Percentiles rank a stretch among this genome's conserved stretches.
Evolutionary conservation across 257 asterid species (phyloP).

Genomic region (Sherardia arvensis): DNA sequence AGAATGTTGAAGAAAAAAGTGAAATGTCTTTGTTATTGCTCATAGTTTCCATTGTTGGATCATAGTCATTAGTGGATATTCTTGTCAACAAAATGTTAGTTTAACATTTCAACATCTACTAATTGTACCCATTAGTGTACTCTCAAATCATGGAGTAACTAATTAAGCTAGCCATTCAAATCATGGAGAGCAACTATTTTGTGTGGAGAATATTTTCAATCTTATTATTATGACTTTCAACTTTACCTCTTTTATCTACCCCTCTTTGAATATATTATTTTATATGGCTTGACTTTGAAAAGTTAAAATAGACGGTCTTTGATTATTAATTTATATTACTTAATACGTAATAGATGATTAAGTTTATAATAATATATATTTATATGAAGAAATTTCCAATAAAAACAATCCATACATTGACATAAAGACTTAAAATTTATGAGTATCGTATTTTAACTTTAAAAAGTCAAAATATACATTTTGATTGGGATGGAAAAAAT

Average conservation of each 20-base stretch:
- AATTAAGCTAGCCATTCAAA: neutral
- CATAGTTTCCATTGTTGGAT: neutral
- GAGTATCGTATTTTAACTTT: no score
- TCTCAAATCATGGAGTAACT: slow-evolving; percentile 1
- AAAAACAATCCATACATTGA: no score
- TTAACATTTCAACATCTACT: neutral
- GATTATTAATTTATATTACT: no score
- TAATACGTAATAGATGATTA: no score
- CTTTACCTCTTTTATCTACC: neutral
- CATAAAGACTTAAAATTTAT: no score
- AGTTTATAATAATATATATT: no score
- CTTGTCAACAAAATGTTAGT: neutral
- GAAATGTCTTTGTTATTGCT: neutral
- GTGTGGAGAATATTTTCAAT: neutral
- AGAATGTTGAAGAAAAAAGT: neutral
- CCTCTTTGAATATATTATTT: no score
- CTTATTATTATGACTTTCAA: neutral
- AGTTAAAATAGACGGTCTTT: no score
- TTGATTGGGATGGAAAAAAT: no score
- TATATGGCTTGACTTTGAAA: no score
- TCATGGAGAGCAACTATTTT: neutral
- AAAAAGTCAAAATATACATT: no score
- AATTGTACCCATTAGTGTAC: neutral
- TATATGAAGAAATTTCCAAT: no score
- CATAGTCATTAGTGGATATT: slow-evolving; percentile 1